Evolutionary conservation across 306 rosid genomes (phyloP).

Genomic region (Cucurbita pepo): DNA sequence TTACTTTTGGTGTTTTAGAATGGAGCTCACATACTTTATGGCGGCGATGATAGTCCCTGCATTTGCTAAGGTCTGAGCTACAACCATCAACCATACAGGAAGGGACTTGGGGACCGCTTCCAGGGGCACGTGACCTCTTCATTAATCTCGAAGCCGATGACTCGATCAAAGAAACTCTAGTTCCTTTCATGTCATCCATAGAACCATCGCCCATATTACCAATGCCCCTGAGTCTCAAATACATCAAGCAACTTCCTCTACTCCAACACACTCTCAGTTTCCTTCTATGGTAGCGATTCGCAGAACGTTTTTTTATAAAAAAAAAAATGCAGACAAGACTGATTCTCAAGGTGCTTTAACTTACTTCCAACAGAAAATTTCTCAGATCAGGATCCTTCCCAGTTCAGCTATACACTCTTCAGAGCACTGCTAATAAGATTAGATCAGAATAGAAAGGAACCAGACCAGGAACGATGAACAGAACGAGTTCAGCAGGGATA

Average conservation of each 20-base stretch:
- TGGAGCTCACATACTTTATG: slow-evolving; percentile 78
- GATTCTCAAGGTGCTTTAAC: background rate
- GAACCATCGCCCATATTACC: slow-evolving; percentile 7
- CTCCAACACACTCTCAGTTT: background rate
- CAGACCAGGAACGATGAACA: background rate
- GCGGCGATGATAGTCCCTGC: slow-evolving; percentile 74
- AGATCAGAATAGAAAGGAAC: background rate
- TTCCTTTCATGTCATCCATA: slow-evolving; percentile 5
- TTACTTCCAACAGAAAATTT: background rate
- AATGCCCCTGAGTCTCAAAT: background rate
- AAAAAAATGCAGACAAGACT: background rate
- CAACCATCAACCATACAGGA: slow-evolving; percentile 74
- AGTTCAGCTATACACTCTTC: background rate
- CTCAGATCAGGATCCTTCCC: background rate
- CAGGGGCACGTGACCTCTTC: slow-evolving; percentile 33
- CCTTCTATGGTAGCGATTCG: background rate
- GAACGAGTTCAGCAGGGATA: background rate
- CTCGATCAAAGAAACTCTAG: slow-evolving; percentile 2
- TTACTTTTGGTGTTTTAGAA: slow-evolving; percentile 62
- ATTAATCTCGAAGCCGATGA: slow-evolving; percentile 24
- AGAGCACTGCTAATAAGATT: background rate
- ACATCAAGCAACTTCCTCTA: background rate
- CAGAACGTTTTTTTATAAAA: background rate
- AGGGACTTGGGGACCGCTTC: slow-evolving; percentile 30
- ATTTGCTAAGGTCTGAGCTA: slow-evolving; percentile 52